A percentile compares a stretch with the other conserved stretches of the same genome.
Evolutionary conservation across 176 grass and related monocot species (phyloP).

Genomic region (Carex parvula): DNA sequence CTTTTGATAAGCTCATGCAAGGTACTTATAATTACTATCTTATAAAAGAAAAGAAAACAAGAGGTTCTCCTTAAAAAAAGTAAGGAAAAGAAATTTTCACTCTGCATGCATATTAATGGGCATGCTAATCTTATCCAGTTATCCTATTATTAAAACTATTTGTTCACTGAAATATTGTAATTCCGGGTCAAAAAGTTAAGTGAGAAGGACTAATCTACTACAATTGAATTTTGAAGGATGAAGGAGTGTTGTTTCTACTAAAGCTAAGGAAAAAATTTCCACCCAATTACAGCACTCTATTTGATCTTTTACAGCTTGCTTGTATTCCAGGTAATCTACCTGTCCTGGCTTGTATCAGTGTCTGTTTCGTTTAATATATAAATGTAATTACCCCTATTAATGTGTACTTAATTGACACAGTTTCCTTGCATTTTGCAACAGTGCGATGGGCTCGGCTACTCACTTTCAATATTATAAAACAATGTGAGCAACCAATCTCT

Average conservation of each 20-base stretch:
- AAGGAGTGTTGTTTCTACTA: background rate
- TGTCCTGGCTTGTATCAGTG: background rate
- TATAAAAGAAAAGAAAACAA: background rate
- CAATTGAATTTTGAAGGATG: background rate
- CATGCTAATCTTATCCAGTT: background rate
- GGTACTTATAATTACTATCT: background rate
- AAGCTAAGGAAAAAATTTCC: background rate
- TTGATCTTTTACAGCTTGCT: background rate
- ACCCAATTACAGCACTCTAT: background rate
- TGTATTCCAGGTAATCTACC: conserved; percentile 6
- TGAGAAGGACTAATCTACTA: background rate
- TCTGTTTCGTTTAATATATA: background rate
- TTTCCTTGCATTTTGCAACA: conserved; percentile 8
- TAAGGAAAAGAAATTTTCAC: background rate
- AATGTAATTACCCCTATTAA: background rate
- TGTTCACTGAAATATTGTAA: background rate
- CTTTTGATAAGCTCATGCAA: background rate
- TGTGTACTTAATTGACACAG: background rate
- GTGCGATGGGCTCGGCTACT: conserved; percentile 1
- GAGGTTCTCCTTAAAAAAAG: background rate
- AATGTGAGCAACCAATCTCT: conserved; percentile 19
- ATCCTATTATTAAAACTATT: background rate
- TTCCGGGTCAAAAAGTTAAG: background rate
- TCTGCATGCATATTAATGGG: background rate
- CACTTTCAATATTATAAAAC: conserved; percentile 27